These are phyloP conservation scores for Ettlia oleoabundans DNA, from an alignment of 139 green algal genomes.

Conservation along the genomic window DNA sequence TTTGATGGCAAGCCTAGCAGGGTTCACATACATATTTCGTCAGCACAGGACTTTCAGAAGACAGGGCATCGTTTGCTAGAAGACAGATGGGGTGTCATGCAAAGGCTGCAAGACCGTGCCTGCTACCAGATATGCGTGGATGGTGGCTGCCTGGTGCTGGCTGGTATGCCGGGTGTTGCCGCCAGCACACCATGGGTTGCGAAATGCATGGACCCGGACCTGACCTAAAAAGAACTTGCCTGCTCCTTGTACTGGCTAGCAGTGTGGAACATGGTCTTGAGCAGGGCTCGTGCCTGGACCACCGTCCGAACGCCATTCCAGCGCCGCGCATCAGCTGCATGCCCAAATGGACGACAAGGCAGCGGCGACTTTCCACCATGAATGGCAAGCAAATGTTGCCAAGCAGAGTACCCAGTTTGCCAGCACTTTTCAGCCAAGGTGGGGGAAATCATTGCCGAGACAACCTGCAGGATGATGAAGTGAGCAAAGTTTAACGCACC, in stretches of 20 bases:
- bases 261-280: conserved; percentile 73
- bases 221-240: conserved; percentile 18
- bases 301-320: conserved; percentile 74
- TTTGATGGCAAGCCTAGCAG: not conserved
- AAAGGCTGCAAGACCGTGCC: not conserved
- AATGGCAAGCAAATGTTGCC: not conserved
- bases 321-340: conserved; percentile 69
- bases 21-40: not conserved
- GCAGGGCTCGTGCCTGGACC: conserved; percentile 71
- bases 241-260: conserved; percentile 70
- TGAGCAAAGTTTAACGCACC: too few relatives aligned
- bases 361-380: not conserved
- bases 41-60: not conserved
- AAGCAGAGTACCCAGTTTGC: not conserved
- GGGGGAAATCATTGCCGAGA: too few relatives aligned
- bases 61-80: not conserved
- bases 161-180: too few relatives aligned
- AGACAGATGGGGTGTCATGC: not conserved
- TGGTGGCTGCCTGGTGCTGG: too few relatives aligned
- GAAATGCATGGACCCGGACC: too few relatives aligned
- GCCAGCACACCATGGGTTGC: too few relatives aligned
- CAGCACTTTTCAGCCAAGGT: too few relatives aligned
- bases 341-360: not conserved
- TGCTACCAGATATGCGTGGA: not conserved
- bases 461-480: too few relatives aligned